These are phyloP conservation scores for Colletotrichum sp. DNA, from an alignment of 2,329 filamentous ascomycete genomes.

Conservation along the genomic window DNA sequence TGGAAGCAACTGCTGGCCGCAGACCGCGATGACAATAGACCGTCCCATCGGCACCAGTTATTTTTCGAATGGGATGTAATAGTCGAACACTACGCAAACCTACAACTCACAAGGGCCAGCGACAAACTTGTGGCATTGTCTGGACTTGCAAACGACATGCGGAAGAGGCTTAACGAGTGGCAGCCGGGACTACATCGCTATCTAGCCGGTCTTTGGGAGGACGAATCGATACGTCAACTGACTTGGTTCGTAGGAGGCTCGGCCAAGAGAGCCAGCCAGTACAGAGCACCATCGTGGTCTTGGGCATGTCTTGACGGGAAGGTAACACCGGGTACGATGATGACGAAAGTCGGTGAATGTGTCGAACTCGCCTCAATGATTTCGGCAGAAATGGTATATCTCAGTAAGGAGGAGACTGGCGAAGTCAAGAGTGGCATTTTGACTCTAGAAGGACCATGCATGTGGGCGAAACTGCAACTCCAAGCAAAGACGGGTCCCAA, in stretches of 20 bases:
- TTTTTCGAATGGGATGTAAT: neutral
- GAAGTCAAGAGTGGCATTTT: neutral
- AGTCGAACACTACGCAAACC: neutral
- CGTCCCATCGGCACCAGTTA: neutral
- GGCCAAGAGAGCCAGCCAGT: neutral
- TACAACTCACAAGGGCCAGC: neutral
- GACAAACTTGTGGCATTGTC: neutral
- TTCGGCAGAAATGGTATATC: neutral
- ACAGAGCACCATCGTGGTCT: neutral
- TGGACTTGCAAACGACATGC: neutral
- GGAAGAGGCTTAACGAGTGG: neutral
- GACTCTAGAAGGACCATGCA: neutral
- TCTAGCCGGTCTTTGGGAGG: neutral
- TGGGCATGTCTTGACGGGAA: neutral
- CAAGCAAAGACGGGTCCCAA: no score
- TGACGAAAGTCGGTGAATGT: accelerated
- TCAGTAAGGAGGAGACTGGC: neutral
- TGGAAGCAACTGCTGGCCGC: neutral
- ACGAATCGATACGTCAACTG: neutral
- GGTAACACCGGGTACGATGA: accelerated
- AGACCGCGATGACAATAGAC: no score
- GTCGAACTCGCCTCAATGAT: neutral
- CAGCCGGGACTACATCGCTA: neutral
- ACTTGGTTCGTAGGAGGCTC: neutral
- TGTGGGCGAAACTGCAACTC: neutral